These are phyloP conservation scores for Stachybotrys echinatus DNA, from an alignment of 2,329 filamentous ascomycete genomes.

Conservation along the genomic window DNA sequence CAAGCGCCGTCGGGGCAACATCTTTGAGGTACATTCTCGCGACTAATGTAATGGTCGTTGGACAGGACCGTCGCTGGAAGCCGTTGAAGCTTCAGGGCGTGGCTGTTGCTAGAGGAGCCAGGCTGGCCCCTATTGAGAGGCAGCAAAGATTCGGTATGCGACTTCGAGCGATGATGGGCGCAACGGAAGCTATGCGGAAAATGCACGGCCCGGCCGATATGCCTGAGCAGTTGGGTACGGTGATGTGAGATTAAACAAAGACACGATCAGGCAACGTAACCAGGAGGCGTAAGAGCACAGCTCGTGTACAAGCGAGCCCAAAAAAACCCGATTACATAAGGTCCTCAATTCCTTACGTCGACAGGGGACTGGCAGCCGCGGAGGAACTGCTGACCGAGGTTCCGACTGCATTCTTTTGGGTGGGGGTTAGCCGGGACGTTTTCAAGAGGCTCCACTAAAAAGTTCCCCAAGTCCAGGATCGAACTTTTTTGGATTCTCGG, in stretches of 20 bases:
- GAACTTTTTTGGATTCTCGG: constrained; percentile 2
- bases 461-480: constrained; percentile 6
- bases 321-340: background rate
- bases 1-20: constrained; percentile 43
- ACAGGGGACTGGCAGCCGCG: too few relatives aligned
- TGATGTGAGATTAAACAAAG: background rate
- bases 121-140: background rate
- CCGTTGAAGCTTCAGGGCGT: background rate
- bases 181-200: too few relatives aligned
- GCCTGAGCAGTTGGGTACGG: background rate
- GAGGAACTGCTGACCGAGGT: too few relatives aligned
- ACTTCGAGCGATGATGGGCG: constrained; percentile 6
- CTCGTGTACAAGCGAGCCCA: background rate
- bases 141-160: background rate
- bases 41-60: constrained; percentile 20
- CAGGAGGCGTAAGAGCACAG: background rate
- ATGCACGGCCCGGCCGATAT: too few relatives aligned
- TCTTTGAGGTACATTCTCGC: constrained; percentile 40
- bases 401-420: too few relatives aligned
- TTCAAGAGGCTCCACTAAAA: constrained; percentile 18
- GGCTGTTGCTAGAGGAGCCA: background rate
- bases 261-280: background rate
- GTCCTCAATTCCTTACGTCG: too few relatives aligned
- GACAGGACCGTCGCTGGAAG: background rate
- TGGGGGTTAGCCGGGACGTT: too few relatives aligned